Conservation (phyloP, 345 rosid genomes). For the Crucihimalaya himalaica region DNA sequence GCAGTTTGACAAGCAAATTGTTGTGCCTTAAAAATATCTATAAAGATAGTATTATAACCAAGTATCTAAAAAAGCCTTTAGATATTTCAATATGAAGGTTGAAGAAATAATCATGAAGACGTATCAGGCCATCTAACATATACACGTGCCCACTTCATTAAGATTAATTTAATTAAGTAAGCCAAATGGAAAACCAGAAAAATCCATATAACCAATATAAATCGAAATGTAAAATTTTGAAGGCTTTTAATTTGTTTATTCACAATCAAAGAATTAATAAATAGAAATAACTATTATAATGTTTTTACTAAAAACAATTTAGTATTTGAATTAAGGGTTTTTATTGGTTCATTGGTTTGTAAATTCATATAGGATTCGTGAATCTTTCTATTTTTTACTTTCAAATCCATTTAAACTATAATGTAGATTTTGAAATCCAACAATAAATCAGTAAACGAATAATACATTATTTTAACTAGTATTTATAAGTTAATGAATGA, state of each 20-base stretch:
- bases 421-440: too few species aligned
- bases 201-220: too few species aligned
- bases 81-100: not conserved
- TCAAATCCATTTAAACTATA: too few species aligned
- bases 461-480: too few species aligned
- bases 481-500: too few species aligned
- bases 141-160: conserved; percentile 14
- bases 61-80: not conserved
- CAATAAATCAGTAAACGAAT: too few species aligned
- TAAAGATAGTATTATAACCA: conserved; percentile 16
- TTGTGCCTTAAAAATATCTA: not conserved
- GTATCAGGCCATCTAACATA: conserved; percentile 15
- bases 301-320: not conserved
- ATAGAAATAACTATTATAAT: not conserved
- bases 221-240: not conserved
- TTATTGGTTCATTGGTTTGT: too few species aligned
- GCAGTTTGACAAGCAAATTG: not conserved
- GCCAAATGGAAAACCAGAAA: not conserved
- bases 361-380: too few species aligned
- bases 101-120: too few species aligned
- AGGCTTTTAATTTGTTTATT: not conserved
- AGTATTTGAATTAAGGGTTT: not conserved
- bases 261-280: not conserved
- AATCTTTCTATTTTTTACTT: too few species aligned
- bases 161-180: not conserved